Evolutionary conservation across 2,329 filamentous ascomycete species (phyloP), one percentile per base, ranked within the genome.

Genomic region (Sporothrix brunneoviolacea): DNA sequence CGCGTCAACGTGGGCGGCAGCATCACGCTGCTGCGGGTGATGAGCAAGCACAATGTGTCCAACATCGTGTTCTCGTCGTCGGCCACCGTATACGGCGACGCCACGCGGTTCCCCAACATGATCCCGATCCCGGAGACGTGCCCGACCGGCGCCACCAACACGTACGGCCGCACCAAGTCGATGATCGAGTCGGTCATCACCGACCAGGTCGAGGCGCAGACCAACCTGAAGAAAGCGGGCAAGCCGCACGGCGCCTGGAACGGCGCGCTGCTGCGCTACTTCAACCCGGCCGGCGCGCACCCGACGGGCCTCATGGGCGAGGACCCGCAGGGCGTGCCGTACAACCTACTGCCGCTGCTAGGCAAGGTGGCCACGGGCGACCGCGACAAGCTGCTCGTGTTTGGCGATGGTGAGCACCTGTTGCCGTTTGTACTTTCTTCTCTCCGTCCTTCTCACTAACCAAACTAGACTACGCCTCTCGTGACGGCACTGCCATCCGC

Each of bases 31-130:
- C 80, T 98, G 56, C 80, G 83, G 57, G 83, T 84, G 63, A 97
- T 98, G 90, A 79, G 82, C 65, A 84, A 83, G 68, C 82, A 96
- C 77, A 85, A 91, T 70, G 91, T 98, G 60, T 81, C 82, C 71
- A 97, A 95, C 76, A 93, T 98, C 63, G 93, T 98, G 70, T 98
- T 98, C 75, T 97, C 91, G 54, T 96, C 90, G 56, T 96, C 91
- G 1, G 93, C 93, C 30, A 98, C 94, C 60, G 93, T 98, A 59
- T 98, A 98, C 69, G 93, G 93, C 65, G 94, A 98, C 70, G 93
- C 91, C 48, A 97, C 93, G 40, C 87, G 90, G 65, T 88, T 96
- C 72, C 83, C 86, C 60, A 86, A 94, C 77, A 98, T 98, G 93
- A 98, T 98, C 59, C 93, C 93, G 57, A 98, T 98, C 64, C 93